Conservation (phyloP, 805 yeast species). For the Wickerhamomyces bisporus region DNA sequence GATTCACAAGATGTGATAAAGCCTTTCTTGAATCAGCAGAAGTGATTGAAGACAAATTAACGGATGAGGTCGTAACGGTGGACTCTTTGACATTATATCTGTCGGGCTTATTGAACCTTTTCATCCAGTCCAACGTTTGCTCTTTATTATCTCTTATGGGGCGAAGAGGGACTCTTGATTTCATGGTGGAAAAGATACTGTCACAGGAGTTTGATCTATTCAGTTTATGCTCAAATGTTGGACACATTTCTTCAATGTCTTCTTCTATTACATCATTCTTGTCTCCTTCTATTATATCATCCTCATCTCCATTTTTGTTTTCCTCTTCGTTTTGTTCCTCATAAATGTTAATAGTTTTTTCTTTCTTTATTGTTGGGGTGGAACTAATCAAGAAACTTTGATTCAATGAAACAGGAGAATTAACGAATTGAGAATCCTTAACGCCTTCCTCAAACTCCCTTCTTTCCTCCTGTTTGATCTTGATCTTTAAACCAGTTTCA, state of each 20-base stretch:
- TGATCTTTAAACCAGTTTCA: constrained; percentile 21
- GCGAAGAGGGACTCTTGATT: constrained; percentile 15
- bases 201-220: constrained; percentile 27
- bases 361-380: neutral
- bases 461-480: neutral
- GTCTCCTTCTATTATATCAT: neutral
- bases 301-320: neutral
- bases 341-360: neutral
- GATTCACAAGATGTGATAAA: neutral
- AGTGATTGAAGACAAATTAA: neutral
- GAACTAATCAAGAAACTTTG: neutral
- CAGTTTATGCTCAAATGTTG: constrained; percentile 21
- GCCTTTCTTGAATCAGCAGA: neutral
- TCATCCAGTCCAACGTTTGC: constrained; percentile 24
- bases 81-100: neutral
- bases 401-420: neutral
- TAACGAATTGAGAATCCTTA: neutral
- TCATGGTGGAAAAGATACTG: constrained; percentile 22
- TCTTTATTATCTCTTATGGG: constrained; percentile 18
- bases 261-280: neutral
- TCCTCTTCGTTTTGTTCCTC: neutral
- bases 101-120: constrained; percentile 11
- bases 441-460: constrained; percentile 1
- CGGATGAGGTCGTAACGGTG: constrained; percentile 6
- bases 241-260: constrained; percentile 5